Base-by-base conservation (phyloP, 306 rosid species). In the Begonia fuchsioides region DNA sequence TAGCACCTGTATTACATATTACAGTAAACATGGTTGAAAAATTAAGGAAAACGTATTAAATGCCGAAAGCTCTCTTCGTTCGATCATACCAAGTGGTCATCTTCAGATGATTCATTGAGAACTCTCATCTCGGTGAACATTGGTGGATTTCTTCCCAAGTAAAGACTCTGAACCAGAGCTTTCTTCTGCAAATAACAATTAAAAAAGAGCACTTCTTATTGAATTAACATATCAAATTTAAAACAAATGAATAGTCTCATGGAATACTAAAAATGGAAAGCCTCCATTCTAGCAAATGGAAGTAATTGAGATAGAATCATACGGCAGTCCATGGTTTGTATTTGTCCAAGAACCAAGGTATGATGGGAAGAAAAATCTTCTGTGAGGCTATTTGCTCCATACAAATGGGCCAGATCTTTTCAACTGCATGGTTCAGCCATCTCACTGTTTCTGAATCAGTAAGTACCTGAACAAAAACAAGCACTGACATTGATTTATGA, bases 311-410 rank as follows among this genome's bases (percentile, higher is more conserved):
- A 43, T 44, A 11, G 52, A 69, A 56, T 52, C 96, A 68, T 86
- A 86, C 99, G 60, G 86, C 99, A 56, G 96, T 92, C 99, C 99
- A 92, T 47, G 99, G 99, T 70, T 86, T 86, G 93, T 82, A 92
- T 75, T 92, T 92, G 74, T 85, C 86, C 66, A 92, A 60, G 74
- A 92, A 92, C 99, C 99, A 92, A 35, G 99, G 99, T 59, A 92
- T 67, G 65, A 92, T 85, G 3, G 99, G 99, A 47, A 92, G 83
- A 56, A 92, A 77, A 70, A 92, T 56, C 66, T 70, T 77, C 73
- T 92, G 99, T 54, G 99, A 86, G 35, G 75, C 70, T 74, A 92
- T 82, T 12, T 82, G 78, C 61, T 92, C 99, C 94, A 92, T 80
- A 54, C 96, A 92, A 58, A 92, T 76, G 5, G 96, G 99, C 99